Evolutionary conservation across 2,329 filamentous ascomycete genomes (phyloP), one percentile per base, ranked within the genome.

Genomic region (Neocatenulostroma microsporum): DNA sequence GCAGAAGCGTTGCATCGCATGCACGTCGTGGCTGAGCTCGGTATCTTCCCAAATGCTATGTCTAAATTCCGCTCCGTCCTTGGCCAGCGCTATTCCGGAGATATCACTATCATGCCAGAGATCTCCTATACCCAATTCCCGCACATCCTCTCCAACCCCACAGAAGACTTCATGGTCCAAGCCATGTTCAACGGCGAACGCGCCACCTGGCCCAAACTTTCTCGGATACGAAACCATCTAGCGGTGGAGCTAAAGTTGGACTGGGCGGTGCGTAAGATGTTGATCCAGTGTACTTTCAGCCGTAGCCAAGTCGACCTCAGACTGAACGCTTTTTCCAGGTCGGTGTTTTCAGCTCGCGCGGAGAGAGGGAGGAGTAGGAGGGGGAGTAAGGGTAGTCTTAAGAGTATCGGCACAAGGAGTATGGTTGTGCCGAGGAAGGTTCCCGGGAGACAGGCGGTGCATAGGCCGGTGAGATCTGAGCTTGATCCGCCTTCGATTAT

Each of bases 91-190:
- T 96, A 96, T 54, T 88, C 84, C 2, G 89, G 89, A 5, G 88
- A 96, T 60, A 94, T 96, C 56, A 96, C 87, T 29, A 94, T 96
- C 36, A 70, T 94, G 21, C 88, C 88, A 0, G 78, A 86, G 36
- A 80, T 94, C 40, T 74, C 74, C 4, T 77, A 82, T 34, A 71
- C 78, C 6, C 81, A 93, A 44, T 74, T 93, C 15, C 80, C 83
- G 1, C 73, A 75, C 7, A 78, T 95, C 19, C 68, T 96, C 29
- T 81, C 74, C 45, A 96, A 96, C 40, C 89, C 89, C 1, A 87
- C 82, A 0, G 66, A 78, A 0, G 84, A 88, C 4, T 96, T 94
- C 57, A 94, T 96, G 84, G 60, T 81, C 4, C 73, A 82, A 30
- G 81, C 84, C 7, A 83, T 83, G 51, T 65, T 85, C 5, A 73